Evolutionary conservation across 2,329 filamentous ascomycete species (phyloP).

Genomic region (Diaporthe capsici): DNA sequence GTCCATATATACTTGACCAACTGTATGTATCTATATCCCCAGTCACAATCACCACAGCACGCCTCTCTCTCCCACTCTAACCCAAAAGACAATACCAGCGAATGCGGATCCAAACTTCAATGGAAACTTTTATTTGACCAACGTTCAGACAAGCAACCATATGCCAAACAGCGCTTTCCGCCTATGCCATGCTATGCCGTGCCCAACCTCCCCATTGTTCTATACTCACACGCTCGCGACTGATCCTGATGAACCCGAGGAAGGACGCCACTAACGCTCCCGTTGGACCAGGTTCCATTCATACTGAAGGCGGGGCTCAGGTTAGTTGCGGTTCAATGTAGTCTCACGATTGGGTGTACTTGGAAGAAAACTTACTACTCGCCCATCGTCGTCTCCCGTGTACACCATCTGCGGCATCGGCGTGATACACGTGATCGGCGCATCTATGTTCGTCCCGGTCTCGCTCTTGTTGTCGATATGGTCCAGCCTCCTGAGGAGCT

Average conservation of each 20-base stretch:
- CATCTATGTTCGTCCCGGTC: conserved; percentile 69
- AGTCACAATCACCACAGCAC: neutral
- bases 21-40: conserved; percentile 21
- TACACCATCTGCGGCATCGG: conserved; percentile 89
- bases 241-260: conserved; percentile 11
- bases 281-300: conserved; percentile 74
- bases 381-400: conserved; percentile 93
- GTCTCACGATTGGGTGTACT: neutral
- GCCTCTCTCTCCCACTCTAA: neutral
- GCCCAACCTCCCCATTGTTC: neutral
- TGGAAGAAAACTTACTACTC: conserved; percentile 76
- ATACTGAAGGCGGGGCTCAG: conserved; percentile 58
- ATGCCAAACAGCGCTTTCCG: conserved; percentile 14
- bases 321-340: conserved; percentile 6
- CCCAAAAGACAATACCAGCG: conserved; percentile 14
- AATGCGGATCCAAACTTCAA: conserved; percentile 14
- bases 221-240: conserved; percentile 16
- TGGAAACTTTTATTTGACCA: conserved; percentile 22
- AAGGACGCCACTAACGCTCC: conserved; percentile 60
- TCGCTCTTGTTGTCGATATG: conserved; percentile 79
- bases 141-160: neutral
- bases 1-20: neutral
- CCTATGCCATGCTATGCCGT: neutral
- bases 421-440: conserved; percentile 87
- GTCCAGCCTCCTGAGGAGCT: conserved; percentile 85